A percentile compares a stretch with the other conserved stretches of the same genome.
These are phyloP conservation scores for Trypanosoma boissoni DNA, from an alignment of 208 protist species.

Conservation along the genomic window DNA sequence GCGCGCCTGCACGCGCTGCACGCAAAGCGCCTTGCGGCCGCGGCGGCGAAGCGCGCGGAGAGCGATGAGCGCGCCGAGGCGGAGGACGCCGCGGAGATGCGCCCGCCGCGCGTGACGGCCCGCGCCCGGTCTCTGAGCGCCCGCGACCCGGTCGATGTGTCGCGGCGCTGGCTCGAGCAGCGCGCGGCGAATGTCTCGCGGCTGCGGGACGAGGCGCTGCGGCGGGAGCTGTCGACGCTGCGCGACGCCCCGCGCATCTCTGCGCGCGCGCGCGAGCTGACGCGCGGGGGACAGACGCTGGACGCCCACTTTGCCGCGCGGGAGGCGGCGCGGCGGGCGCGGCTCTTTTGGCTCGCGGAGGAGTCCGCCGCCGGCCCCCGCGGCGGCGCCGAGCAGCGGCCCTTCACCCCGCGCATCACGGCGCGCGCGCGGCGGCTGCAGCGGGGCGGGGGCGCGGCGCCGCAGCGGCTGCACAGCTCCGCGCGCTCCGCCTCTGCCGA, in stretches of 20 bases:
- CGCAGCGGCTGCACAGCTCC: too few relatives aligned
- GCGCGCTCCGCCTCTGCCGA: conserved; percentile 38
- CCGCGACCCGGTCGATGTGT: conserved; percentile 22
- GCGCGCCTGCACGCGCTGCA: conserved; percentile 62
- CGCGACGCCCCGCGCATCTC: conserved; percentile 46
- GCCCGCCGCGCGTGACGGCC: conserved; percentile 37
- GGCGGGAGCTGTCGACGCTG: conserved; percentile 32
- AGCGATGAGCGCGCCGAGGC: conserved; percentile 19
- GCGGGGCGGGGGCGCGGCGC: conserved; percentile 36
- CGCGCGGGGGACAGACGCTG: conserved; percentile 27
- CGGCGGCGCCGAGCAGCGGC: not conserved
- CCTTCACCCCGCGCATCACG: conserved; percentile 37
- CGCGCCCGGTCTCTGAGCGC: conserved; percentile 22
- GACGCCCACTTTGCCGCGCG: conserved; percentile 54
- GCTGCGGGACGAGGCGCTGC: conserved; percentile 30
- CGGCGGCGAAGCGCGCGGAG: conserved; percentile 31
- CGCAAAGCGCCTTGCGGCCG: conserved; percentile 25
- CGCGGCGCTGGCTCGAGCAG: conserved; percentile 37
- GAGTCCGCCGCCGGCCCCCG: conserved; percentile 10
- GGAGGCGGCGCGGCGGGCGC: conserved; percentile 46
- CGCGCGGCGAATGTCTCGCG: conserved; percentile 30
- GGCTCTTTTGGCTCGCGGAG: conserved; percentile 51
- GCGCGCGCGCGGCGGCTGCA: conserved; percentile 35
- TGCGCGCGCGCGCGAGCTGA: conserved; percentile 44
- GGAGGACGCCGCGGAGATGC: conserved; percentile 25